Evolutionary conservation across 2,329 filamentous ascomycete species (phyloP), one percentile per base, ranked within the genome.

Genomic region (Clonostachys byssicola): DNA sequence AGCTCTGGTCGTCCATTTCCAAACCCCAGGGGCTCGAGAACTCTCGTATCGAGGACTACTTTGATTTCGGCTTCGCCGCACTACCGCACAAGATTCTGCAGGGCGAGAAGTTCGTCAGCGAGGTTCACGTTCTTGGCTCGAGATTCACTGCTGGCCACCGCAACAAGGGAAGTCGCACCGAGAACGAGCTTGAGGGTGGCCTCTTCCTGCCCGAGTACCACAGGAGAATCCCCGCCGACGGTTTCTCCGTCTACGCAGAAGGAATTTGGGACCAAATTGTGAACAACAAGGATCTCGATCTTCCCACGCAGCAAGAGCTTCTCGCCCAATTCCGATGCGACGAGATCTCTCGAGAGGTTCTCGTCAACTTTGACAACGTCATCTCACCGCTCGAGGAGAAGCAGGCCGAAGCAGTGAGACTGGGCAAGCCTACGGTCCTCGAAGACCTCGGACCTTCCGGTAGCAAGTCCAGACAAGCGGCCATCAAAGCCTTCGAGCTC

Each of bases 251-350:
- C 50, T 99, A 99, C 59, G 92, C 94, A 1, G 85, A 94, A 63
- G 90, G 92, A 39, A 83, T 99, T 41, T 99, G 94, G 94, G 92
- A 97, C 60, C 92, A 97, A 69, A 99, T 99, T 62, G 92, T 96
- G 58, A 88, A 92, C 74, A 99, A 99, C 77, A 99, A 99, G 69
- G 94, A 99, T 61, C 77, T 99, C 47, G 94, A 99, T 67, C 70
- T 99, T 49, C 94, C 94, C 5, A 97, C 94, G 0, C 94, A 99
- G 64, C 94, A 99, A 69, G 94, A 99, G 65, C 78, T 99, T 42
- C 78, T 99, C 46, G 94, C 94, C 12, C 94, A 99, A 65, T 99
- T 97, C 73, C 84, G 94, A 55, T 99, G 94, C 66, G 94, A 99
- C 64, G 94, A 99, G 69, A 99, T 99, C 49, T 82, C 91, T 38